Percentiles rank a stretch among this genome's conserved stretches.
phyloP scores from a whole-genome alignment of 768 basidiomycete genomes.

The Mycena sanguinolenta region DNA sequence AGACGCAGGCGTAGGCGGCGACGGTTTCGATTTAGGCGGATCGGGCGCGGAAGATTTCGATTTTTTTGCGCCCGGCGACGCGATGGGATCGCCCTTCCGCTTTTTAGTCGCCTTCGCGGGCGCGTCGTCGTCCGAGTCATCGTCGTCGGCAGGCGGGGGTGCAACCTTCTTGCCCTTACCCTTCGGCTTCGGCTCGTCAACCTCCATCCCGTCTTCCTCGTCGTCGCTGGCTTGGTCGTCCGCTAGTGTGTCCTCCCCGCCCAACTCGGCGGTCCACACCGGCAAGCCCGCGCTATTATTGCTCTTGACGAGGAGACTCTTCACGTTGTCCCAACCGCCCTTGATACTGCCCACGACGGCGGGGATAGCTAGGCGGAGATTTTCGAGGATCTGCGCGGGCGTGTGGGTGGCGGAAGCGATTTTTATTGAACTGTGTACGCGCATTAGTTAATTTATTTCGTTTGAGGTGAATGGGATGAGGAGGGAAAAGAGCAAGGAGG shows the following conservation, averaged over 20 bases:
- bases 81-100: slow-evolving; percentile 24
- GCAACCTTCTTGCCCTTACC: slow-evolving; percentile 51
- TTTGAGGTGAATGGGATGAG: neutral
- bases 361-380: slow-evolving; percentile 85
- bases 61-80: slow-evolving; percentile 25
- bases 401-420: slow-evolving; percentile 81
- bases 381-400: slow-evolving; percentile 80
- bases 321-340: slow-evolving; percentile 92
- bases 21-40: neutral
- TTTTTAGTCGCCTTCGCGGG: slow-evolving; percentile 38
- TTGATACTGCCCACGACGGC: slow-evolving; percentile 77
- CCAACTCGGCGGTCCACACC: slow-evolving; percentile 88
- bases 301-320: slow-evolving; percentile 91
- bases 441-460: neutral
- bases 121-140: slow-evolving; percentile 26
- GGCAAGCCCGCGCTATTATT: slow-evolving; percentile 88
- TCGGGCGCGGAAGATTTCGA: too few species aligned
- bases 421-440: slow-evolving; percentile 80
- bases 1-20: neutral
- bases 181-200: slow-evolving; percentile 26
- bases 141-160: slow-evolving; percentile 42
- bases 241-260: slow-evolving; percentile 69
- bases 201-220: slow-evolving; percentile 42
- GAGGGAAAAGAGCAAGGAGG: neutral
- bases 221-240: slow-evolving; percentile 45